Conservation (phyloP, 371 early-diverging fungal genomes). For the Haplosporangium sp. region DNA sequence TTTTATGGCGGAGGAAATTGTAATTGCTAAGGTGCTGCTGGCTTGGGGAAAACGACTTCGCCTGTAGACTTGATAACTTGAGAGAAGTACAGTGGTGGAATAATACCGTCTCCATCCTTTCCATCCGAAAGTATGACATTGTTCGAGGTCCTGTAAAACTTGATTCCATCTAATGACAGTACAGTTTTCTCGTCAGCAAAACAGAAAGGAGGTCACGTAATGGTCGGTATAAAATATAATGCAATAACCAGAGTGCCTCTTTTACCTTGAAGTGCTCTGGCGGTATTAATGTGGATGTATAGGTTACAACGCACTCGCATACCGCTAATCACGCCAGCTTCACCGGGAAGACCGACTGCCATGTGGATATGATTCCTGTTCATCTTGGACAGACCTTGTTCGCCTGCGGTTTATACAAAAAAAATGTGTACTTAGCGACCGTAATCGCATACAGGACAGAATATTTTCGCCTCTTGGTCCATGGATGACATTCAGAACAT, state of each 20-base stretch:
- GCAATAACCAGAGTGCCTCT: not conserved
- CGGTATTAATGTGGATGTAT: constrained; percentile 80
- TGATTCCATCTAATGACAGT: constrained; percentile 70
- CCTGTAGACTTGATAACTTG: constrained; percentile 30
- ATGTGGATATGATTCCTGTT: constrained; percentile 91
- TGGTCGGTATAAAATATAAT: not conserved
- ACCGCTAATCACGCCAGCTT: constrained; percentile 77
- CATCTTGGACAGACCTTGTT: constrained; percentile 80
- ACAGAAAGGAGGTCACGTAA: not conserved
- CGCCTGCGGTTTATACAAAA: constrained; percentile 31
- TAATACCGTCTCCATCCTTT: constrained; percentile 71
- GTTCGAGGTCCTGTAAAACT: constrained; percentile 80
- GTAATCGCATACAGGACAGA: not conserved
- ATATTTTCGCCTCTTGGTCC: not conserved
- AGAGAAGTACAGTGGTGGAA: constrained; percentile 73
- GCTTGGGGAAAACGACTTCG: constrained; percentile 24
- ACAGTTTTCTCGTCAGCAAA: constrained; percentile 3
- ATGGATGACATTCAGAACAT: constrained; percentile 11
- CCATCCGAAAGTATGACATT: constrained; percentile 85
- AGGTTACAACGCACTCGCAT: constrained; percentile 76
- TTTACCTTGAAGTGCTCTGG: constrained; percentile 72
- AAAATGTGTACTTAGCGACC: not conserved
- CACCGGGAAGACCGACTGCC: constrained; percentile 78
- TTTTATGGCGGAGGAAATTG: not conserved
- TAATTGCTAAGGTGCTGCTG: not conserved